Evolutionary conservation across 2,329 filamentous ascomycete species (phyloP), one percentile per base, ranked within the genome.

Genomic region (Penicillium verrucosum): DNA sequence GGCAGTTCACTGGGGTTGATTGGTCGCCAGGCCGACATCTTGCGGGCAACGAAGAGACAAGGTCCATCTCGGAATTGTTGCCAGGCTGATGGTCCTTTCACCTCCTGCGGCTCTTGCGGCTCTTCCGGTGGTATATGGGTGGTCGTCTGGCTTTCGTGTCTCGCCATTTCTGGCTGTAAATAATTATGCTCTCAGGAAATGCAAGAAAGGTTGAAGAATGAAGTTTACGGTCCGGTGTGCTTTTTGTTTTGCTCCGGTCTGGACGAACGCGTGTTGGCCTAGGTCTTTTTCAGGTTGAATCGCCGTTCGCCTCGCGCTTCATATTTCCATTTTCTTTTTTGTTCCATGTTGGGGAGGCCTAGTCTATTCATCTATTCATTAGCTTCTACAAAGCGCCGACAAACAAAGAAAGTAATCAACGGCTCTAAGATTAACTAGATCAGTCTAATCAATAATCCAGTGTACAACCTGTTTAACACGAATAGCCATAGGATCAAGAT

Each of bases 391-490:
- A 4, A 10, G 25, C 14, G 21, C 40, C 40, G 4, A 27, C 27
- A 42, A 36, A 36, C 23, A 42, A 42, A n/a, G 23, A 42, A 42
- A 42, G n/a, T 42, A 1, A 1, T 14, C 6, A 14, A 3, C 2
- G 21, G 18, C 36, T 8, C 11, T 16, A n/a, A 8, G n/a, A 11
- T 42, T 42, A 18, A 18, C 36, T 10, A 6, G n/a, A 36, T n/a
- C 34, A 14, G 34, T 16, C 32, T 54, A 53, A 29, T 52, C 27
- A 11, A 54, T 29, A 41, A n/a, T 34, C 52, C 41, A 61, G 14
- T 60, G 58, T 6, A 62, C 58, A 27, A 56, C 52, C 16, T 44
- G 52, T 25, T 62, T 52, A 12, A 62, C 60, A 5, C 52, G 52
- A 45, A 62, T 60, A 14, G 55, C 55, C 58, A 52, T 58, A 11